A percentile compares a stretch with the other conserved stretches of the same genome.
Conservation (phyloP, 495 filamentous ascomycete species). For the Wilcoxina mikolae region DNA sequence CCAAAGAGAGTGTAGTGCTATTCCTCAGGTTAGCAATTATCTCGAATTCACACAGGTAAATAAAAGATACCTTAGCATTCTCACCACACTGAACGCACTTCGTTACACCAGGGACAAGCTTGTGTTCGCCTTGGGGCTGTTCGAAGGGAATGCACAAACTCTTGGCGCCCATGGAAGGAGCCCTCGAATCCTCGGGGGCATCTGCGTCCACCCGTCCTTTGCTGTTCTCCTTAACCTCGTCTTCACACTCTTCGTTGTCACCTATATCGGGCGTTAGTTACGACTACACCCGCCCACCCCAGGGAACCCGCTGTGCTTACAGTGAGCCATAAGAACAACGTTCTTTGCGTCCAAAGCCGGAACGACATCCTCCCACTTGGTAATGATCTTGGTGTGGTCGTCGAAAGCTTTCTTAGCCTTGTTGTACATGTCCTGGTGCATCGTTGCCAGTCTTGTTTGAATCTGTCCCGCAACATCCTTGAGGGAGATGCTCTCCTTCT, state of each 20-base stretch:
- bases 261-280: slow-evolving; percentile 11
- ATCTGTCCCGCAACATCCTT: slow-evolving; percentile 53
- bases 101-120: slow-evolving; percentile 57
- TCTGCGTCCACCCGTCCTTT: slow-evolving; percentile 56
- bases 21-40: not conserved
- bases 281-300: not conserved
- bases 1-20: slow-evolving; percentile 28
- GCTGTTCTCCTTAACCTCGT: slow-evolving; percentile 81
- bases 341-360: slow-evolving; percentile 84
- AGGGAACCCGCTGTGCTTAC: slow-evolving; percentile 35
- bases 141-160: slow-evolving; percentile 94
- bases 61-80: slow-evolving; percentile 22
- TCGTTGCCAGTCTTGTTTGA: slow-evolving; percentile 67
- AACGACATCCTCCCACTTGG: slow-evolving; percentile 76
- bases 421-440: slow-evolving; percentile 72
- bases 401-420: slow-evolving; percentile 64
- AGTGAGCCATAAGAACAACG: slow-evolving; percentile 74
- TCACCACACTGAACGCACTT: slow-evolving; percentile 72
- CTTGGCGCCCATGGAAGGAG: slow-evolving; percentile 94
- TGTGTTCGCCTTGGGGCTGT: slow-evolving; percentile 54
- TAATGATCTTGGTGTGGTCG: slow-evolving; percentile 63
- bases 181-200: slow-evolving; percentile 57
- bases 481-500: slow-evolving; percentile 59
- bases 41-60: too few species aligned
- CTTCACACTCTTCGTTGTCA: slow-evolving; percentile 61